phyloP scores from a whole-genome alignment of 768 basidiomycete genomes.

The Asterophora lycoperdoides region DNA sequence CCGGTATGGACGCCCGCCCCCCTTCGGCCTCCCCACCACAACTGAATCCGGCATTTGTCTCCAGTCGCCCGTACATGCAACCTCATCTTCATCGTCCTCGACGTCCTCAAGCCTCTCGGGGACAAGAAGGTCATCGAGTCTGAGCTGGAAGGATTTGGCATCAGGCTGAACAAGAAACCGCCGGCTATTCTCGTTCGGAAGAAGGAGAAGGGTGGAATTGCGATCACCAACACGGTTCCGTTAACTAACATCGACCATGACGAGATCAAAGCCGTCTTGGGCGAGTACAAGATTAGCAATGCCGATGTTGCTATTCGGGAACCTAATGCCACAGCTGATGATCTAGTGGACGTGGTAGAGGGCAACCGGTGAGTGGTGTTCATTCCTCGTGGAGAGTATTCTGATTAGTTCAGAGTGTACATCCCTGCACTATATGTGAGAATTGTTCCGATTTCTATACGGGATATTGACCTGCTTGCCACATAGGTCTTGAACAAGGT shows the following conservation, averaged over 20 bases:
- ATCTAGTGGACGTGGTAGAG: slow-evolving; percentile 95
- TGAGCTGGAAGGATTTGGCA: slow-evolving; percentile 98
- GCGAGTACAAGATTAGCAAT: slow-evolving; percentile 89
- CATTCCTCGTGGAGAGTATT: background rate
- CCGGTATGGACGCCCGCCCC: slow-evolving; percentile 47
- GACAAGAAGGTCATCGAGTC: slow-evolving; percentile 89
- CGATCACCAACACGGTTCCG: slow-evolving; percentile 95
- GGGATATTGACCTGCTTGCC: background rate
- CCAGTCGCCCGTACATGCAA: slow-evolving; percentile 96
- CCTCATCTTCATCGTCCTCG: slow-evolving; percentile 96
- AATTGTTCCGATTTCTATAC: slow-evolving; percentile 5
- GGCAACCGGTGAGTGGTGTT: slow-evolving; percentile 71
- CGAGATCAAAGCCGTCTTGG: slow-evolving; percentile 91
- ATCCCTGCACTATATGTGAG: slow-evolving; percentile 88
- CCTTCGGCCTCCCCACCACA: slow-evolving; percentile 7
- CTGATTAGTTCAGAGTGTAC: slow-evolving; percentile 63
- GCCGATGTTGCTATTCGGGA: slow-evolving; percentile 91
- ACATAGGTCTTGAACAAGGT: slow-evolving; percentile 81
- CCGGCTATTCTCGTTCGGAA: slow-evolving; percentile 80
- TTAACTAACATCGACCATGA: slow-evolving; percentile 93
- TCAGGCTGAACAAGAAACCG: slow-evolving; percentile 91
- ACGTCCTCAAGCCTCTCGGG: slow-evolving; percentile 96
- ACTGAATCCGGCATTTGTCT: slow-evolving; percentile 10
- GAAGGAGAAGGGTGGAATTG: slow-evolving; percentile 90
- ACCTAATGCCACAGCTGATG: slow-evolving; percentile 88